Base-by-base conservation (phyloP, 2,329 filamentous ascomycete genomes). In the Coccinonectria pachysandricola region DNA sequence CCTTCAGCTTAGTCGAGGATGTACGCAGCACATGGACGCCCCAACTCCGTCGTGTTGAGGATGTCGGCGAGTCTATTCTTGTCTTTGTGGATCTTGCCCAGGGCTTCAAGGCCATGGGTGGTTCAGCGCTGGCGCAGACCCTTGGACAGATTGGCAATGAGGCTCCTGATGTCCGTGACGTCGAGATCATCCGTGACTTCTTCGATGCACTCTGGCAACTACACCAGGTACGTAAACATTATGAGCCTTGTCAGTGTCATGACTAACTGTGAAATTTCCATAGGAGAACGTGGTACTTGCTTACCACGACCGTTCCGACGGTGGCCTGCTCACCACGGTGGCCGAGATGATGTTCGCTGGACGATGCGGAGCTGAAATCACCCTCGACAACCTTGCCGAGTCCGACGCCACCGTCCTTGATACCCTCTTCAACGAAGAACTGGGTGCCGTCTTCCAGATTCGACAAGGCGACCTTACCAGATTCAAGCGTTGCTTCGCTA, bases 281-380 rank as follows among this genome's bases (percentile, higher is more conserved):
- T 8, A 60, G 68, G 56, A 64, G 57, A 59, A 60, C 21, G 57
- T 69, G 19, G 87, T 96, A 8, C 71, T 96, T 12, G 88, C 88
- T 4, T 96, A 96, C 53, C 91, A 96, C 53, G 91, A 96, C 56
- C 72, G 82, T 23, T 95, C 86, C 0, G 88, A 96, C 52, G 91
- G 88, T 53, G 91, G 91, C 46, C 64, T 96, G 7, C 73, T 96
- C 50, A 91, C 88, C 1, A 87, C 88, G 5, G 60, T 96, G 17
- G 83, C 78, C 3, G 91, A 98, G 59, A 96, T 96, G 91, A 92
- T 93, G 75, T 96, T 96, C 52, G 88, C 91, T 16, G 91, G 91
- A 15, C 80, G 87, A 30, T 92, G 83, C 46, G 91, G 88, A 35
- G 70, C 85, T 15, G 82, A 92, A 42, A 65, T 96, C 33, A 80